Evolutionary conservation across 768 basidiomycete species (phyloP).

Genomic region (Tricholoma furcatifolium): DNA sequence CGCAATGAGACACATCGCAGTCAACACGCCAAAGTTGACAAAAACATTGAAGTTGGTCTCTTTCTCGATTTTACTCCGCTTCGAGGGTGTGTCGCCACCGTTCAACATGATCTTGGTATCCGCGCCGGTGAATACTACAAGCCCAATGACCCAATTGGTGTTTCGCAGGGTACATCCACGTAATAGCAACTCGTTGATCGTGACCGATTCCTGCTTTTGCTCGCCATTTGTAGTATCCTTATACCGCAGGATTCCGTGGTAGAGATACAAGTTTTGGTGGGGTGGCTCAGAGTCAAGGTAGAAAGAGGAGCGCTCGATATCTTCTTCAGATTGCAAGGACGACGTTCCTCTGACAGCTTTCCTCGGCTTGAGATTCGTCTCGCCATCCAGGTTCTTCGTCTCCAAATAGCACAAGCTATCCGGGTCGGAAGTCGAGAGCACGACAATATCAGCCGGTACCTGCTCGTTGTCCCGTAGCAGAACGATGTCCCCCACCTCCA

Average conservation of each 20-base stretch:
- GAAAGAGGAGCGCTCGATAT: conserved; percentile 84
- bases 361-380: conserved; percentile 93
- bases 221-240: conserved; percentile 51
- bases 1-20: conserved; percentile 72
- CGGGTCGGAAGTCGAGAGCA: conserved; percentile 87
- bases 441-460: conserved; percentile 93
- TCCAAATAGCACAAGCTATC: conserved; percentile 94
- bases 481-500: conserved; percentile 96
- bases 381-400: conserved; percentile 97
- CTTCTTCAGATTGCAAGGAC: conserved; percentile 79
- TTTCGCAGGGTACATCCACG: conserved; percentile 90
- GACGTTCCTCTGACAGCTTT: conserved; percentile 75
- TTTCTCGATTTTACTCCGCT: conserved; percentile 95
- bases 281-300: conserved; percentile 91
- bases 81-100: conserved; percentile 92
- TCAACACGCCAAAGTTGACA: conserved; percentile 84
- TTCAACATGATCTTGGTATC: conserved; percentile 94
- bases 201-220: conserved; percentile 64
- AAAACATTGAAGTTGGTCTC: conserved; percentile 99
- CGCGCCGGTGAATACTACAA: conserved; percentile 92
- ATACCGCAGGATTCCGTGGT: conserved; percentile 84
- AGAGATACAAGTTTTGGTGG: conserved; percentile 89
- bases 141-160: conserved; percentile 87
- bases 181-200: conserved; percentile 90
- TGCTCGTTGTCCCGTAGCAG: conserved; percentile 92